Evolutionary conservation across 2,329 filamentous ascomycete species (phyloP).

Genomic region (Fusarium foetens): DNA sequence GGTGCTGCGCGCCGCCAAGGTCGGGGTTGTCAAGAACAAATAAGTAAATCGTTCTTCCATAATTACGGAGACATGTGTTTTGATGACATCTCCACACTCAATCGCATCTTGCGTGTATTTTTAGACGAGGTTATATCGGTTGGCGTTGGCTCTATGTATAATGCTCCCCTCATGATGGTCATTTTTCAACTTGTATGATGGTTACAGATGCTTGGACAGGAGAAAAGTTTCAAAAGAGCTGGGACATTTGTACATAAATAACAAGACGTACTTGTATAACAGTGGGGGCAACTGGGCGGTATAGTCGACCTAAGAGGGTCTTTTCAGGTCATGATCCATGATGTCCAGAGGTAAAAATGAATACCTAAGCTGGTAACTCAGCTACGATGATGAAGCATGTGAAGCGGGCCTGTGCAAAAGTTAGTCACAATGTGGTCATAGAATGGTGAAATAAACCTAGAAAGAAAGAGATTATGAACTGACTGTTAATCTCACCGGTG

Average conservation of each 20-base stretch:
- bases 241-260: slow-evolving; percentile 40
- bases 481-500: background rate
- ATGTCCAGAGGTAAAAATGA: slow-evolving; percentile 2
- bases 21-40: slow-evolving; percentile 91
- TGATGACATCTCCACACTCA: slow-evolving; percentile 12
- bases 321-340: slow-evolving; percentile 11
- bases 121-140: slow-evolving; percentile 45
- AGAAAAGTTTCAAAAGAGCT: slow-evolving; percentile 35
- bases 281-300: slow-evolving; percentile 14
- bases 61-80: slow-evolving; percentile 9
- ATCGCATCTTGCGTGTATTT: slow-evolving; percentile 48
- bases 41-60: slow-evolving; percentile 44
- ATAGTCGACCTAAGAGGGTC: background rate
- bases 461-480: background rate
- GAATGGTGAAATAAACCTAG: background rate
- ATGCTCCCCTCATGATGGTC: slow-evolving; percentile 59
- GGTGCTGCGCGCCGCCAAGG: slow-evolving; percentile 90
- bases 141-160: slow-evolving; percentile 55
- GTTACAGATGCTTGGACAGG: slow-evolving; percentile 35
- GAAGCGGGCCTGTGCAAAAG: background rate
- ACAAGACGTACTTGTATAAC: slow-evolving; percentile 41
- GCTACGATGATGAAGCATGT: slow-evolving; percentile 13
- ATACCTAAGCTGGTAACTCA: slow-evolving; percentile 20
- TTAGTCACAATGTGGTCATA: background rate
- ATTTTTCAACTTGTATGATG: slow-evolving; percentile 30